Evolutionary conservation across 1,284 basidiomycete species (phyloP).

Genomic region (Caloboletus inedulis): DNA sequence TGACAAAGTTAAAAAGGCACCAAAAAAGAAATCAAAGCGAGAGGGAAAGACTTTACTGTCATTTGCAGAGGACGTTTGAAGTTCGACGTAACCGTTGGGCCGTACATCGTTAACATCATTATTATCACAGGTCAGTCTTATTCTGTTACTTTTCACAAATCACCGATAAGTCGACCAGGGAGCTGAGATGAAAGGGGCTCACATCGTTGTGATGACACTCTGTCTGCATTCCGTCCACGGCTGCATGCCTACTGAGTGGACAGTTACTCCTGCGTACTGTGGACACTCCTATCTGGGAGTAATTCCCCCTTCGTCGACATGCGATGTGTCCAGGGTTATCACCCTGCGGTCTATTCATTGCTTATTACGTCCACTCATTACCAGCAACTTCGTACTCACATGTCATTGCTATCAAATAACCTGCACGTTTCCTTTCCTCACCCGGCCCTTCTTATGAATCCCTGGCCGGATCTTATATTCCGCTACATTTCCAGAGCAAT

Average conservation of each 20-base stretch:
- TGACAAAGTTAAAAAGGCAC: slow-evolving; percentile 29
- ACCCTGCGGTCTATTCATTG: neutral
- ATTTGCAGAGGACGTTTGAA: slow-evolving; percentile 46
- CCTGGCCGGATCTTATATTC: slow-evolving; percentile 2
- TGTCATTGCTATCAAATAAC: slow-evolving; percentile 10
- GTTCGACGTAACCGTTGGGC: neutral
- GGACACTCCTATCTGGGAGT: slow-evolving; percentile 1
- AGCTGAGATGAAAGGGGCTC: neutral
- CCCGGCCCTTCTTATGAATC: slow-evolving; percentile 7
- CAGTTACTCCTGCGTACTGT: neutral
- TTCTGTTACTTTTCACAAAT: neutral
- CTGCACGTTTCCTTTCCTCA: slow-evolving; percentile 8
- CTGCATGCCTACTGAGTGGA: neutral
- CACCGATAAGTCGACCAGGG: neutral
- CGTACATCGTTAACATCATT: neutral
- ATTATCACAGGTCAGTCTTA: slow-evolving; percentile 3
- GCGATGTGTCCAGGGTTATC: slow-evolving; percentile 4
- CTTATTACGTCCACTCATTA: slow-evolving; percentile 16
- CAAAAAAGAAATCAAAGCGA: slow-evolving; percentile 49
- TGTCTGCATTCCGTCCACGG: neutral
- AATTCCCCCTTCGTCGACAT: neutral
- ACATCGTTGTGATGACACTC: neutral
- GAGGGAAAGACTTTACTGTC: slow-evolving; percentile 54
- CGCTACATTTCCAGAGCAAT: slow-evolving; percentile 4
- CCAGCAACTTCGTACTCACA: slow-evolving; percentile 3